Evolutionary conservation across 2,329 filamentous ascomycete genomes (phyloP).

Genomic region (Fusarium phyllophilum): DNA sequence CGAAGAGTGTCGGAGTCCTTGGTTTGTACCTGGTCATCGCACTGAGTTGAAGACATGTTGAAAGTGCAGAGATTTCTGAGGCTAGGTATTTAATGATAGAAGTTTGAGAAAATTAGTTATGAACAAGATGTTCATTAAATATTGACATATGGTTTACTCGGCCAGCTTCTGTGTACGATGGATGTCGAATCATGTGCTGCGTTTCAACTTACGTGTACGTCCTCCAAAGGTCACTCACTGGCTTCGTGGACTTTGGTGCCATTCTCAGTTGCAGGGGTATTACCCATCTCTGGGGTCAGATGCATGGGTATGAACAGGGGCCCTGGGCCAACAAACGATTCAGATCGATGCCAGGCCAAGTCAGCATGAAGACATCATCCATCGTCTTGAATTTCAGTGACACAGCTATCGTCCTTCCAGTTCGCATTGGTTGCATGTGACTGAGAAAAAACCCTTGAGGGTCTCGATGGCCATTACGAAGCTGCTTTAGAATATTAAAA

Average conservation of each 20-base stretch:
- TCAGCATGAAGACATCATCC: not conserved
- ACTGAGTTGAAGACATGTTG: not conserved
- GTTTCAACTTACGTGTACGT: not conserved
- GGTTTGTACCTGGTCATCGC: not conserved
- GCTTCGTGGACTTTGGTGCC: not conserved
- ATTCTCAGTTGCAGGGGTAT: not conserved
- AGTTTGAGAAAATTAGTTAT: no score
- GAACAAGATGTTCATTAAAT: no score
- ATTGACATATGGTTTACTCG: not conserved
- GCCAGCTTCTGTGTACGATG: no score
- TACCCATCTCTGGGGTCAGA: no score
- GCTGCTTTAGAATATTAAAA: no score
- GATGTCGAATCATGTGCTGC: not conserved
- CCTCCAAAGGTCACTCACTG: no score
- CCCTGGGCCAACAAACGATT: not conserved
- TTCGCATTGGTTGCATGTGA: not conserved
- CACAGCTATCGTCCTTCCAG: not conserved
- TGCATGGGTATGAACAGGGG: not conserved
- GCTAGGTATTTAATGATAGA: no score
- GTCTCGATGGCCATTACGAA: not conserved
- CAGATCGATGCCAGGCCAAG: not conserved
- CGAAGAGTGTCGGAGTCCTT: not conserved
- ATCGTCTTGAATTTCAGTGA: no score
- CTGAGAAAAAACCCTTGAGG: fast-evolving
- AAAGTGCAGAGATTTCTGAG: not conserved